Evolutionary conservation across 2,329 filamentous ascomycete species (phyloP).

Genomic region (Fusarium buharicum): DNA sequence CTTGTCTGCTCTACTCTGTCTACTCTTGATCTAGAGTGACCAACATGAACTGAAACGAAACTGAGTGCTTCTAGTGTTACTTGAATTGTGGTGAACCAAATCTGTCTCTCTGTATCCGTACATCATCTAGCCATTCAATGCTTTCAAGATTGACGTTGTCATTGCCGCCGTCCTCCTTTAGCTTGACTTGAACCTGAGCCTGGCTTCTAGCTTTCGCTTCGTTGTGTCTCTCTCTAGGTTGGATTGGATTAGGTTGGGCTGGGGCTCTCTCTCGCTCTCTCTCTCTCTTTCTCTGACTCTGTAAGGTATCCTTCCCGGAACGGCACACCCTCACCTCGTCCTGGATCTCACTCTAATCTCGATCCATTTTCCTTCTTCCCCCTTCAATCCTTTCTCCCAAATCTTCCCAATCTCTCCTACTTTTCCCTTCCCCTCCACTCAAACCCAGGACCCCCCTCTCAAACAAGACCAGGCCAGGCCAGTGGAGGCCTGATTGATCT

Average conservation of each 20-base stretch:
- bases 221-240: slow-evolving; percentile 7
- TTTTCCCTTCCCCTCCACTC: slow-evolving; percentile 10
- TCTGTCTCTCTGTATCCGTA: slow-evolving; percentile 1
- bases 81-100: slow-evolving; percentile 9
- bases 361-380: slow-evolving; percentile 34
- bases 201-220: slow-evolving; percentile 34
- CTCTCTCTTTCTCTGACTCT: slow-evolving; percentile 1
- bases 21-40: slow-evolving; percentile 5
- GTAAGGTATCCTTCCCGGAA: slow-evolving; percentile 9
- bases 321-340: slow-evolving; percentile 40
- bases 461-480: slow-evolving; percentile 4
- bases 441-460: slow-evolving; percentile 21
- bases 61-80: slow-evolving; percentile 34
- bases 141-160: slow-evolving; percentile 2
- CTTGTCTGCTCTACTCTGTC: slow-evolving; percentile 2
- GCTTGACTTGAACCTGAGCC: slow-evolving; percentile 14
- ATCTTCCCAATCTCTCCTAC: slow-evolving; percentile 7
- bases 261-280: slow-evolving; percentile 3
- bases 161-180: slow-evolving; percentile 43
- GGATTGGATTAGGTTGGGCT: background rate
- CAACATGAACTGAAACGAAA: slow-evolving; percentile 30
- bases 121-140: slow-evolving; percentile 27
- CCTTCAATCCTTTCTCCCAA: slow-evolving; percentile 13
- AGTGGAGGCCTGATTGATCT: slow-evolving; percentile 37
- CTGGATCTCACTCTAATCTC: slow-evolving; percentile 38